Percentiles rank a stretch among this genome's conserved stretches.
Evolutionary conservation across 1,139 yeast species (phyloP).

Genomic region (Hyphopichia burtonii): DNA sequence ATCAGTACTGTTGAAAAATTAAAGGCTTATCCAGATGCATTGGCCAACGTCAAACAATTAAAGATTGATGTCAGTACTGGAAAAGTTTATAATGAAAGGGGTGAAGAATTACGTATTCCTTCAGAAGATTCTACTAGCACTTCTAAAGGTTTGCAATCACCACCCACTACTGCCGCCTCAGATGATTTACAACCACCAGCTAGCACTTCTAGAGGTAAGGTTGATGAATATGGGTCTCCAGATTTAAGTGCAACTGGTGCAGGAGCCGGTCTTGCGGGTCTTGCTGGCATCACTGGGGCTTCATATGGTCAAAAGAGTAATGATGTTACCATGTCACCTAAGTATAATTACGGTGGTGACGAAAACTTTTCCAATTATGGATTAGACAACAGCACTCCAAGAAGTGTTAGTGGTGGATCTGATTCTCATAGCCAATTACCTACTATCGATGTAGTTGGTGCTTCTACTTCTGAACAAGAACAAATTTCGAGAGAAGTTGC

Average conservation of each 20-base stretch:
- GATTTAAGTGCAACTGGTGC: conserved; percentile 7
- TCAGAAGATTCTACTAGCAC: neutral
- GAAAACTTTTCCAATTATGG: neutral
- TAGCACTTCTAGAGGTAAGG: no score
- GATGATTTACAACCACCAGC: no score
- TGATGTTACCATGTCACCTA: conserved; percentile 1
- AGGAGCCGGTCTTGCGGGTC: conserved; percentile 6
- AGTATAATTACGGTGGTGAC: conserved; percentile 1
- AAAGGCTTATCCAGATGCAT: conserved; percentile 24
- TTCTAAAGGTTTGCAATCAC: neutral
- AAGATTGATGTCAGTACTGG: conserved; percentile 33
- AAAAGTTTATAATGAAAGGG: conserved; percentile 30
- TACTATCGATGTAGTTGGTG: conserved; percentile 13
- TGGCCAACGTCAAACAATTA: conserved; percentile 24
- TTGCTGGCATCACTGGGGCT: conserved; percentile 3
- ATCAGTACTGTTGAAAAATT: conserved; percentile 27
- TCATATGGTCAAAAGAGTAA: neutral
- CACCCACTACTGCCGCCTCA: neutral
- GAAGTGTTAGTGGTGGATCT: conserved; percentile 6
- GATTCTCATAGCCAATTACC: conserved; percentile 2
- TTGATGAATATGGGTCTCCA: neutral
- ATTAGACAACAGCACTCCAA: conserved; percentile 5
- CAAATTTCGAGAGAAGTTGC: conserved; percentile 10
- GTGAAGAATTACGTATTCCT: conserved; percentile 10
- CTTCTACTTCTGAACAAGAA: conserved; percentile 10